Evolutionary conservation across 2,329 filamentous ascomycete species (phyloP).

Genomic region (Talaromyces albobiverticillius): DNA sequence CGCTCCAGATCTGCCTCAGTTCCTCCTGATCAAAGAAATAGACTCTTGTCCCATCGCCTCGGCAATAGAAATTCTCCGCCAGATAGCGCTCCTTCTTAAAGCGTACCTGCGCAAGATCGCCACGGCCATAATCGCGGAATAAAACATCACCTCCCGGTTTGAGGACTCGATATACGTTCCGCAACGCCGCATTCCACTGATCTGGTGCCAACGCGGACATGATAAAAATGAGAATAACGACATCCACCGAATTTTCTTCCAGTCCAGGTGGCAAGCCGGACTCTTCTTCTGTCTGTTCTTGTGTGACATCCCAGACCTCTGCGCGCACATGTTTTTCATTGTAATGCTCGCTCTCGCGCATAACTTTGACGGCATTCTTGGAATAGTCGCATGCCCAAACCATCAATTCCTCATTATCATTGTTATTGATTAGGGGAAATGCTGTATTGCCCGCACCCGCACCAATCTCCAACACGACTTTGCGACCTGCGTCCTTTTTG

Average conservation of each 20-base stretch:
- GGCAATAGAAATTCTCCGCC: conserved; percentile 95
- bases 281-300: conserved; percentile 39
- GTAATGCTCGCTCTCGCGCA: conserved; percentile 77
- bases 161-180: conserved; percentile 76
- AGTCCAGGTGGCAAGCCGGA: conserved; percentile 69
- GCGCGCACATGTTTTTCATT: conserved; percentile 70
- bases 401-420: conserved; percentile 76
- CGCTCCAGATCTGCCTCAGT: conserved; percentile 74
- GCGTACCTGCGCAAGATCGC: conserved; percentile 91
- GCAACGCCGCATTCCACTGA: conserved; percentile 80
- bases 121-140: conserved; percentile 94
- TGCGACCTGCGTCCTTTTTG: conserved; percentile 63
- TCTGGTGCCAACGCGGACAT: conserved; percentile 84
- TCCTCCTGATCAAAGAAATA: conserved; percentile 95
- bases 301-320: conserved; percentile 90
- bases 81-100: conserved; percentile 95
- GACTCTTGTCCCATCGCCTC: conserved; percentile 91
- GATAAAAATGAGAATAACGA: conserved; percentile 94
- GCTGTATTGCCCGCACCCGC: conserved; percentile 96
- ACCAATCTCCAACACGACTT: conserved; percentile 81
- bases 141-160: conserved; percentile 92
- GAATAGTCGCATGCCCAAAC: conserved; percentile 96
- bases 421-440: conserved; percentile 82
- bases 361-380: conserved; percentile 90
- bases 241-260: conserved; percentile 75